Conservation (phyloP, 345 rosid species). For the Hibiscus tridactylites region DNA sequence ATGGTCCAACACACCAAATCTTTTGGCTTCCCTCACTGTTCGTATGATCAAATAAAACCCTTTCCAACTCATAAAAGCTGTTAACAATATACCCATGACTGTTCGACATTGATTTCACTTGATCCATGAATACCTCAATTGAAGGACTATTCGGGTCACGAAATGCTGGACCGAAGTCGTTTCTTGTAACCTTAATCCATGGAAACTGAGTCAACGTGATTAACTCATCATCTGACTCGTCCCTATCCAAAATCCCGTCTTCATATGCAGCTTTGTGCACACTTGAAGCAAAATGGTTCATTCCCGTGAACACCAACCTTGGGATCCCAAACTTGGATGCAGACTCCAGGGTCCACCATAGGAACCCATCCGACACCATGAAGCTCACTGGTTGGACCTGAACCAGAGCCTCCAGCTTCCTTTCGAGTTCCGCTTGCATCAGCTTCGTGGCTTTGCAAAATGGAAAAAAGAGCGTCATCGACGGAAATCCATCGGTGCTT, state of each 20-base stretch:
- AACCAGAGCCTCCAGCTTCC: slow-evolving; percentile 28
- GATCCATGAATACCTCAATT: neutral
- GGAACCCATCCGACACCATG: slow-evolving; percentile 60
- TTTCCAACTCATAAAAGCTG: neutral
- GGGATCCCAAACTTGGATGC: slow-evolving; percentile 57
- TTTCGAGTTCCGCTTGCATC: slow-evolving; percentile 54
- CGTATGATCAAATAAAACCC: neutral
- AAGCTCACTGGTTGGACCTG: slow-evolving; percentile 25
- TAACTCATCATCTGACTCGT: slow-evolving; percentile 33
- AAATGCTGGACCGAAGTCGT: slow-evolving; percentile 19
- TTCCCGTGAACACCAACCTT: slow-evolving; percentile 44
- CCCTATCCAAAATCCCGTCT: slow-evolving; percentile 8
- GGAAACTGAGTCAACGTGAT: slow-evolving; percentile 48
- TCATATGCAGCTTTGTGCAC: neutral
- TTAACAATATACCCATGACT: neutral
- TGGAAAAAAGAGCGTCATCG: slow-evolving; percentile 38
- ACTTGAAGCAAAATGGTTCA: slow-evolving; percentile 21
- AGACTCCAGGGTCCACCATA: slow-evolving; percentile 77
- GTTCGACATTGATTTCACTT: neutral
- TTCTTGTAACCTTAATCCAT: slow-evolving; percentile 47
- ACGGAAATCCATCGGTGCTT: slow-evolving; percentile 64
- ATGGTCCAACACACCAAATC: neutral
- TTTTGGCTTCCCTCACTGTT: neutral
- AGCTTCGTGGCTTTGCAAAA: slow-evolving; percentile 49
- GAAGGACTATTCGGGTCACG: neutral